Percentiles rank a stretch among this genome's conserved stretches.
Evolutionary conservation across 2,329 filamentous ascomycete species (phyloP).

Genomic region (Aspergillus nomiae): DNA sequence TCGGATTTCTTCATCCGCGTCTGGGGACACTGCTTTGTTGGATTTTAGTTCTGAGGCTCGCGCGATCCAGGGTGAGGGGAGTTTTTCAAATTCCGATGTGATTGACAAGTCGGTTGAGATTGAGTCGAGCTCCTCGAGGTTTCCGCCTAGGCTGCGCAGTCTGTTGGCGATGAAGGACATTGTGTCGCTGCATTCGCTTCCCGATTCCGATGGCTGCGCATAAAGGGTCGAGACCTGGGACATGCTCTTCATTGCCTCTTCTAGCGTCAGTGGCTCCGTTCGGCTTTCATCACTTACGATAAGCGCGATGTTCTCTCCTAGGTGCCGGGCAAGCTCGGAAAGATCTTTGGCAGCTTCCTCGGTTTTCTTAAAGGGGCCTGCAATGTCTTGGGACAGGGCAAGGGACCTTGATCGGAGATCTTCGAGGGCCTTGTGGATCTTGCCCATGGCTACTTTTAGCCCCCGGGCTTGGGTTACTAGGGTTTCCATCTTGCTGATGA

Average conservation of each 20-base stretch:
- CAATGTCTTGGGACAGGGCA: constrained; percentile 68
- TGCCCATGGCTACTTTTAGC: constrained; percentile 79
- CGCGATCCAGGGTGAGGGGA: constrained; percentile 77
- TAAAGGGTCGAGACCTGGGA: constrained; percentile 32
- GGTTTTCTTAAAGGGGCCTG: constrained; percentile 69
- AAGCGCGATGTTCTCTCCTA: constrained; percentile 67
- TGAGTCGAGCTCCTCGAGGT: constrained; percentile 70
- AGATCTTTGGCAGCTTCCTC: constrained; percentile 67
- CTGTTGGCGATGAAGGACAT: constrained; percentile 69
- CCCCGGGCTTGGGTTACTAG: constrained; percentile 76
- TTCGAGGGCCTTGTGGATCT: constrained; percentile 73
- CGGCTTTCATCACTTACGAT: constrained; percentile 73
- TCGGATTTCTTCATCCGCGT: constrained; percentile 82
- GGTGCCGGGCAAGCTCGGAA: constrained; percentile 64
- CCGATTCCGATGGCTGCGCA: constrained; percentile 25
- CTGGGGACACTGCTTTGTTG: constrained; percentile 77
- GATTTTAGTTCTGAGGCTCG: constrained; percentile 79
- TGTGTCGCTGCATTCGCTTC: constrained; percentile 53
- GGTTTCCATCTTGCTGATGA: constrained; percentile 69
- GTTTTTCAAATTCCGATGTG: constrained; percentile 77
- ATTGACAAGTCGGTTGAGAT: constrained; percentile 71
- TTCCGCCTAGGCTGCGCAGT: constrained; percentile 64
- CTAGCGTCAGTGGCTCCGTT: constrained; percentile 65
- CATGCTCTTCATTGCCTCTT: constrained; percentile 67
- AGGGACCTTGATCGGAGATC: constrained; percentile 77